Conservation (phyloP, 768 basidiomycete species). For the Naganishia onofrii region DNA sequence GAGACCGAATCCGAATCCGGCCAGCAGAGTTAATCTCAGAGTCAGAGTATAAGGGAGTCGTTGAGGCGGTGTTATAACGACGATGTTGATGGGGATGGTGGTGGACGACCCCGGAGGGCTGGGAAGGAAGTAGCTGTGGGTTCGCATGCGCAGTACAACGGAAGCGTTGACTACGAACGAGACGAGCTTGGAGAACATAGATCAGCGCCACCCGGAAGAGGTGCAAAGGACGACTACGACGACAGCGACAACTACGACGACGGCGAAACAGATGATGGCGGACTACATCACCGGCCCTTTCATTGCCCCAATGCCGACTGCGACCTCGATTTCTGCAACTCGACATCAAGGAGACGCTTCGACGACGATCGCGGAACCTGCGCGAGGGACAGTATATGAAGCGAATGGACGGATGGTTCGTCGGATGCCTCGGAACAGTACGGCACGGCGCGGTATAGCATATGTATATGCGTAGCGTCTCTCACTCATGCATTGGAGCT, state of each 20-base stretch:
- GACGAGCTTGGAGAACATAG: too few relatives aligned
- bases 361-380: too few relatives aligned
- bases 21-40: not conserved
- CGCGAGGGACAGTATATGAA: not conserved
- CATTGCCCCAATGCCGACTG: not conserved
- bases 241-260: too few relatives aligned
- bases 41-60: conserved; percentile 3
- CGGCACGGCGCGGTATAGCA: too few relatives aligned
- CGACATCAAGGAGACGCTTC: too few relatives aligned
- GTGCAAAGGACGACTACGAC: too few relatives aligned
- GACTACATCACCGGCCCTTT: conserved; percentile 4
- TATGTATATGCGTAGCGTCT: too few relatives aligned
- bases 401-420: not conserved
- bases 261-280: too few relatives aligned
- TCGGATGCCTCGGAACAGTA: too few relatives aligned
- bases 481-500: too few relatives aligned
- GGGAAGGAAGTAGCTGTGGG: not conserved
- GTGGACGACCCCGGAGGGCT: not conserved
- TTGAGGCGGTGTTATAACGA: not conserved
- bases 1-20: not conserved
- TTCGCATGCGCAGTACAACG: not conserved
- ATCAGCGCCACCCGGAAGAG: too few relatives aligned
- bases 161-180: not conserved
- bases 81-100: too few relatives aligned
- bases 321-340: not conserved